Evolutionary conservation across 2,329 filamentous ascomycete genomes (phyloP).

Genomic region (Didymella glomerata): DNA sequence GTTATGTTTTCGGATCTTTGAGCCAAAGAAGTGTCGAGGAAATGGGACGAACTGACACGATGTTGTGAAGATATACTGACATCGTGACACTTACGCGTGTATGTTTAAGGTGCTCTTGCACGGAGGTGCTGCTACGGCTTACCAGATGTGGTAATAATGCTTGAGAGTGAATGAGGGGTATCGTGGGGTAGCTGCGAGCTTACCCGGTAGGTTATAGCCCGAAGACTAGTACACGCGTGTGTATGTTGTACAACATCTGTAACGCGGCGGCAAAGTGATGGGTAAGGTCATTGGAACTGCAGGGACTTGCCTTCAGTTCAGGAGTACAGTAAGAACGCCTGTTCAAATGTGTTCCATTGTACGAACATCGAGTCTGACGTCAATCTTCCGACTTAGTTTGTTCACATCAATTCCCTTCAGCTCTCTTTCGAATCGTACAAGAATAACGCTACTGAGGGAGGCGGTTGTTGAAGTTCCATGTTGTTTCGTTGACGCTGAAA

Average conservation of each 20-base stretch:
- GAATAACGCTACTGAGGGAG: neutral
- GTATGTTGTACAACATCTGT: neutral
- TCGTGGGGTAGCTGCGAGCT: conserved; percentile 26
- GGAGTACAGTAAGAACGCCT: neutral
- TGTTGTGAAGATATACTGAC: neutral
- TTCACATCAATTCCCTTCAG: too few relatives aligned
- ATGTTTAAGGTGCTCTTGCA: neutral
- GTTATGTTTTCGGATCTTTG: neutral
- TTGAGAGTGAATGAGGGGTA: conserved; percentile 24
- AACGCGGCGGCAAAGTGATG: neutral
- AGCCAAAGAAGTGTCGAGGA: neutral
- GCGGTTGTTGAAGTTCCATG: neutral
- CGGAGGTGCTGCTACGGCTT: conserved; percentile 17
- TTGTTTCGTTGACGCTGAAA: neutral
- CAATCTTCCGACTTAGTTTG: too few relatives aligned
- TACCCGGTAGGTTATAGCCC: conserved; percentile 5
- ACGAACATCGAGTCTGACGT: too few relatives aligned
- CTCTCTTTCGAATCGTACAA: too few relatives aligned
- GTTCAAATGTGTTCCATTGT: too few relatives aligned
- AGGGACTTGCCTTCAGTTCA: neutral
- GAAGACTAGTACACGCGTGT: conserved; percentile 4
- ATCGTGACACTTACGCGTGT: neutral
- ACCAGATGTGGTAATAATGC: conserved; percentile 19
- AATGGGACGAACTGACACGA: neutral
- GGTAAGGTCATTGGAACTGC: neutral